phyloP scores from a whole-genome alignment of 208 protist genomes.

The Acanthamoeba triangularis region DNA sequence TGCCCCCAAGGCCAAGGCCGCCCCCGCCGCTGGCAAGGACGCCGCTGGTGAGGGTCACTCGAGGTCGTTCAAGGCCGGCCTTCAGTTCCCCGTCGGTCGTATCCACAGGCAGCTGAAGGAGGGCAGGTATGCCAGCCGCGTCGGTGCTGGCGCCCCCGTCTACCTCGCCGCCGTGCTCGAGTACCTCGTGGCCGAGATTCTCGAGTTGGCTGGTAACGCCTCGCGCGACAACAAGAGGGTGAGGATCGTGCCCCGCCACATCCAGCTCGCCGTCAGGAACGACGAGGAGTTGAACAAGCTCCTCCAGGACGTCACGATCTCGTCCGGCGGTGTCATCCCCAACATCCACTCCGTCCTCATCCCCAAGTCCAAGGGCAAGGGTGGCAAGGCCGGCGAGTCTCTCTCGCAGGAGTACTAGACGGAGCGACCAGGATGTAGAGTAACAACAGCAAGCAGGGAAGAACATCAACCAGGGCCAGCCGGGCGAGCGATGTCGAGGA shows the following conservation, averaged over 20 bases:
- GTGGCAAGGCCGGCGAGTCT: conserved; percentile 72
- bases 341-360: conserved; percentile 95
- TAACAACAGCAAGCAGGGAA: not conserved
- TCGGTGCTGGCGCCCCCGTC: conserved; percentile 98
- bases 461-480: not conserved
- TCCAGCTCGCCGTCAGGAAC: conserved; percentile 96
- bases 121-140: conserved; percentile 97
- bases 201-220: conserved; percentile 97
- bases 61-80: conserved; percentile 97
- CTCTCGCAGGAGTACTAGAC: conserved; percentile 81
- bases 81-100: conserved; percentile 99
- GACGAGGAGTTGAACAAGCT: conserved; percentile 97
- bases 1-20: conserved; percentile 28
- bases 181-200: conserved; percentile 97
- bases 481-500: not conserved
- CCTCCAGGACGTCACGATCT: conserved; percentile 95
- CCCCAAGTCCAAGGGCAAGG: conserved; percentile 90
- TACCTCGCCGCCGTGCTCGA: conserved; percentile 99
- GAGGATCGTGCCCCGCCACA: conserved; percentile 96
- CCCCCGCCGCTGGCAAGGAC: not conserved
- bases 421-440: not conserved
- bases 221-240: conserved; percentile 95
- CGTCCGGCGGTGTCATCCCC: conserved; percentile 96
- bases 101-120: conserved; percentile 97
- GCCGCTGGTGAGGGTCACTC: conserved; percentile 83